Evolutionary conservation across 2,329 filamentous ascomycete species (phyloP), one percentile per base, ranked within the genome.

Genomic region (Fusarium sarcochroum): DNA sequence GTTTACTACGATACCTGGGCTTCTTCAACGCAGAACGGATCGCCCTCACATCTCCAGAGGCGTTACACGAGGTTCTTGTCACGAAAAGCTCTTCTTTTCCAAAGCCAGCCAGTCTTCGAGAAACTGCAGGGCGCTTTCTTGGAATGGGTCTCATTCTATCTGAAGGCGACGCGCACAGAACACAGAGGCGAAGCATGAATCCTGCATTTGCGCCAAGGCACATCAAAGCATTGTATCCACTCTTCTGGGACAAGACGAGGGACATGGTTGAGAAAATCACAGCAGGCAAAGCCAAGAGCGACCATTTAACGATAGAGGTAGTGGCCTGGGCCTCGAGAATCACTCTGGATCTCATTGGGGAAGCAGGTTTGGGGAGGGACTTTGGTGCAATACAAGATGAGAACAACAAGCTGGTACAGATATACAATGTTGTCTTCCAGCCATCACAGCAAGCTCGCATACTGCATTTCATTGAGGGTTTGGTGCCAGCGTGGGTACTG

Each of bases 161-260:
- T 3, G 94, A 98, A 79, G 94, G 94, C n/a, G 92, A 96, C n/a
- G 92, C 94, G 73, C 94, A 98, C 77, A 95, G 91, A 80, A 81
- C 87, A 70, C 91, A 94, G 80, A 86, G 94, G 44, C 93, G 91
- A 76, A 89, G 91, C 58, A 86, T 97, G n/a, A 88, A 90, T 81
- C 93, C 93, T 0, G 92, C 93, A 2, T 97, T 97, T 77, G 85
- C 89, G 17, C 96, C 93, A 73, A 87, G 93, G n/a, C 92, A 96
- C 72, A 84, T 97, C 76, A 97, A 96, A 75, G 87, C 94, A 62
- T 81, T 97, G 9, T 96, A 96, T 71, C 90, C 93, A 0, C 80
- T 91, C 4, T 97, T 97, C 78, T 97, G 93, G 93, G 73, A 80
- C 18, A 97, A 97, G 79, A 86, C 90, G 1, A 78, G 86, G 7